Evolutionary conservation across 129 eudicot species (phyloP).

Genomic region (Escallonia herrerae): DNA sequence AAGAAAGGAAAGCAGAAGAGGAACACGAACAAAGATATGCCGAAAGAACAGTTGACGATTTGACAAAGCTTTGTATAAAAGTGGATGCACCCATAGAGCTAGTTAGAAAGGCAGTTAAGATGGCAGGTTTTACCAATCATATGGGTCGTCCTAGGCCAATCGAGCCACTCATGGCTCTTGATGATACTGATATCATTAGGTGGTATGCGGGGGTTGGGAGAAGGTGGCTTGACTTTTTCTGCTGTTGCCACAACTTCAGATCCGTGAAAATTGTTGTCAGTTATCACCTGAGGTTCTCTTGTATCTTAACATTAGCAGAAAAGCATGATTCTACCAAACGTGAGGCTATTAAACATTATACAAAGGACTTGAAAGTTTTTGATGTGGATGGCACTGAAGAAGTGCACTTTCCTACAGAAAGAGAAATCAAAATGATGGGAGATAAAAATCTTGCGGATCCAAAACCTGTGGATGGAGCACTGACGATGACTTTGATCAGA

Average conservation of each 20-base stretch:
- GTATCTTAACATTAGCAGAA: slow-evolving; percentile 79
- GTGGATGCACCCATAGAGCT: slow-evolving; percentile 69
- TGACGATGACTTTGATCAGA: slow-evolving; percentile 48
- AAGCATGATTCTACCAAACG: slow-evolving; percentile 84
- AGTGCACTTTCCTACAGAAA: slow-evolving; percentile 64
- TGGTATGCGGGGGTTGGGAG: slow-evolving; percentile 90
- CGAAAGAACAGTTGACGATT: slow-evolving; percentile 62
- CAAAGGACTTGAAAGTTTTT: slow-evolving; percentile 67
- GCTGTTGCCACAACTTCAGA: slow-evolving; percentile 67
- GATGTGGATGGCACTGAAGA: slow-evolving; percentile 48
- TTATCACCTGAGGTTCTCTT: slow-evolving; percentile 84
- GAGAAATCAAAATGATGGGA: slow-evolving; percentile 77
- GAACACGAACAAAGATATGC: slow-evolving; percentile 64
- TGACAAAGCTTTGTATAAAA: slow-evolving; percentile 68
- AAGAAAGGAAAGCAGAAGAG: slow-evolving; percentile 38
- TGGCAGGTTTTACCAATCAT: slow-evolving; percentile 68
- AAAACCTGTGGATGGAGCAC: slow-evolving; percentile 76
- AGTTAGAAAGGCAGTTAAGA: slow-evolving; percentile 53
- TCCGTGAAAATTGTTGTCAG: slow-evolving; percentile 57
- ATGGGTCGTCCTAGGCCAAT: slow-evolving; percentile 99
- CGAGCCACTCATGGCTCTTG: slow-evolving; percentile 49
- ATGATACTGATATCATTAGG: slow-evolving; percentile 72
- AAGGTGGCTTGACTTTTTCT: slow-evolving; percentile 78
- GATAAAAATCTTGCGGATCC: slow-evolving; percentile 63
- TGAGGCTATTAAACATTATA: slow-evolving; percentile 71